Percentiles rank a stretch among this genome's conserved stretches.
These are phyloP conservation scores for Aschersonia sp. DNA, from an alignment of 2,329 filamentous ascomycete species.

Conservation along the genomic window DNA sequence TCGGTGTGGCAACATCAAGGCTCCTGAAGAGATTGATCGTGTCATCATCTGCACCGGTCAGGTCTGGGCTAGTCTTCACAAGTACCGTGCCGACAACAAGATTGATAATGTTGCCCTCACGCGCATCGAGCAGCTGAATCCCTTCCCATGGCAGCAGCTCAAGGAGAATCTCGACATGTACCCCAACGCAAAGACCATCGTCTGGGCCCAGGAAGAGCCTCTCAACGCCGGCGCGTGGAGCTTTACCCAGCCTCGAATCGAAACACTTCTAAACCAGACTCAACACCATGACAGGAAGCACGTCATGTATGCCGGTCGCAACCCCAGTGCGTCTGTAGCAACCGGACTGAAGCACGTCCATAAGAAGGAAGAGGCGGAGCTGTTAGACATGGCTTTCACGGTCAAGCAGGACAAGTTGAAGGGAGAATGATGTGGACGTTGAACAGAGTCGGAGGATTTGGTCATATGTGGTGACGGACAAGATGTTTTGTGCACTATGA, in stretches of 20 bases:
- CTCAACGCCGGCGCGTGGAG: constrained; percentile 95
- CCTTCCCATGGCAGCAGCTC: constrained; percentile 96
- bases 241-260: constrained; percentile 92
- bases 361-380: constrained; percentile 80
- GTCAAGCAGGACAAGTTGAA: constrained; percentile 57
- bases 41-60: constrained; percentile 92
- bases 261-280: constrained; percentile 89
- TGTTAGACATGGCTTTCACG: constrained; percentile 52
- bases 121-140: constrained; percentile 92
- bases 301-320: constrained; percentile 92
- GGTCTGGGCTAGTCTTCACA: constrained; percentile 80
- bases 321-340: constrained; percentile 85
- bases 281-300: constrained; percentile 86
- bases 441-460: neutral
- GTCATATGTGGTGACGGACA: neutral
- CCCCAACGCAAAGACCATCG: constrained; percentile 93
- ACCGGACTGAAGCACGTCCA: constrained; percentile 83
- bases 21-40: constrained; percentile 78
- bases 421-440: constrained; percentile 34
- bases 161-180: constrained; percentile 95
- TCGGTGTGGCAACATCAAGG: constrained; percentile 56
- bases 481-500: neutral
- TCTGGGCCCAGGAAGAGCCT: constrained; percentile 96
- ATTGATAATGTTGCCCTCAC: constrained; percentile 88
- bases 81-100: constrained; percentile 77